Evolutionary conservation across 148 eudicot genomes (phyloP).

Genomic region (Linanthus parryae): DNA sequence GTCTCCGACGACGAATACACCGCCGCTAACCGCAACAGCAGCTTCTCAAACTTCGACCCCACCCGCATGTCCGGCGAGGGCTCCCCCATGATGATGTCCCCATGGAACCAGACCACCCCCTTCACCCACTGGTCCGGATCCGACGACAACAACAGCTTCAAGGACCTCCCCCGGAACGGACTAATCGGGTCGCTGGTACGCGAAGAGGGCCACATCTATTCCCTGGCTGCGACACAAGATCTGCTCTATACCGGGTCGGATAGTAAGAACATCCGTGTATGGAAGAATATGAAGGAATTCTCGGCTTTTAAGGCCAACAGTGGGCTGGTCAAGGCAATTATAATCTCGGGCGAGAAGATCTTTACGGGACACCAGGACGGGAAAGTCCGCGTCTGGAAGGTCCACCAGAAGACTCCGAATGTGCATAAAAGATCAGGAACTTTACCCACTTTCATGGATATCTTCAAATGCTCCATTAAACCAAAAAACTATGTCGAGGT

Average conservation of each 20-base stretch:
- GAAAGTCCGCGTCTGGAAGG: constrained; percentile 41
- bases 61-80: constrained; percentile 35
- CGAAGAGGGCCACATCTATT: constrained; percentile 50
- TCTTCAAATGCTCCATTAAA: constrained; percentile 35
- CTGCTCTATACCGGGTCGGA: constrained; percentile 44
- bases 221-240: constrained; percentile 27
- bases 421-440: constrained; percentile 29
- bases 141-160: constrained; percentile 4
- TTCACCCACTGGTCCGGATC: constrained; percentile 19
- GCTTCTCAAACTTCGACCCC: constrained; percentile 27
- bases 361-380: constrained; percentile 57
- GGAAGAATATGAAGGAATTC: constrained; percentile 39
- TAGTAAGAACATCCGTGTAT: constrained; percentile 49
- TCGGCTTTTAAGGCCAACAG: constrained; percentile 47
- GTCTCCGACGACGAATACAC: not conserved
- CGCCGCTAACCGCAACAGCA: constrained; percentile 27
- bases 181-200: constrained; percentile 44
- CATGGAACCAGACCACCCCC: constrained; percentile 35
- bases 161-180: constrained; percentile 21
- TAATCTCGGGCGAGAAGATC: constrained; percentile 34
- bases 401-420: constrained; percentile 20
- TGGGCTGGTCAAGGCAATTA: constrained; percentile 43
- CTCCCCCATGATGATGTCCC: constrained; percentile 57
- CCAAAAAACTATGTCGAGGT: constrained; percentile 39
- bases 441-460: constrained; percentile 42